Percentiles rank a stretch among this genome's conserved stretches.
These are phyloP conservation scores for Didymosphaeria variabile DNA, from an alignment of 2,329 filamentous ascomycete genomes.

Conservation along the genomic window DNA sequence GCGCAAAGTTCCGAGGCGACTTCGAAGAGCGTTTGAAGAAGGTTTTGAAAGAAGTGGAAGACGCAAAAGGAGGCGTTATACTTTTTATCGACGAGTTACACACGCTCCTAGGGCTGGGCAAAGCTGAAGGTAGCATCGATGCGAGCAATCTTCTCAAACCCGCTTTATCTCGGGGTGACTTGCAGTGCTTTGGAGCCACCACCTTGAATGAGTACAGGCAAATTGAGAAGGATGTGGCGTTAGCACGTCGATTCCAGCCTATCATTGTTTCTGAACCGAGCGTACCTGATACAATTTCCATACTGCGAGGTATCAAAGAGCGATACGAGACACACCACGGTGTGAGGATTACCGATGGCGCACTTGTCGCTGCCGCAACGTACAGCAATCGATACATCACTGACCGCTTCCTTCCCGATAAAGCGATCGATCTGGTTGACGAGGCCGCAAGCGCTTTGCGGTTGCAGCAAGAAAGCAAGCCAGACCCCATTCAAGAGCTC, in stretches of 20 bases:
- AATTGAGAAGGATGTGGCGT: slow-evolving; percentile 95
- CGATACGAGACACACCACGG: slow-evolving; percentile 98
- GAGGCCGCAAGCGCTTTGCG: slow-evolving; percentile 91
- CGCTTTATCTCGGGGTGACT: slow-evolving; percentile 87
- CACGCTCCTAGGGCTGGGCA: slow-evolving; percentile 88
- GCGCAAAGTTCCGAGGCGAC: slow-evolving; percentile 93
- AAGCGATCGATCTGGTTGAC: slow-evolving; percentile 96
- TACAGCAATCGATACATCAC: slow-evolving; percentile 97
- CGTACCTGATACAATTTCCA: slow-evolving; percentile 92
- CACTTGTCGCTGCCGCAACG: slow-evolving; percentile 88
- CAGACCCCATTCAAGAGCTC: slow-evolving; percentile 89
- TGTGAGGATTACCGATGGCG: slow-evolving; percentile 91
- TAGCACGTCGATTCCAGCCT: slow-evolving; percentile 92
- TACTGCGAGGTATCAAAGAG: slow-evolving; percentile 95
- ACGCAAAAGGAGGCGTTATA: slow-evolving; percentile 88
- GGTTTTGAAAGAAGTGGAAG: slow-evolving; percentile 88
- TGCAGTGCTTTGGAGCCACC: slow-evolving; percentile 95
- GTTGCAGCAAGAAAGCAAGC: slow-evolving; percentile 95
- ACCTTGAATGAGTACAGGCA: slow-evolving; percentile 90
- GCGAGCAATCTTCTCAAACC: slow-evolving; percentile 95
- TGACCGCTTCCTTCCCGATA: slow-evolving; percentile 93
- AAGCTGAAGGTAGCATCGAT: slow-evolving; percentile 95
- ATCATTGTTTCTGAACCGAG: slow-evolving; percentile 92
- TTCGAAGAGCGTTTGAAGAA: slow-evolving; percentile 95
- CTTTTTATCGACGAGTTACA: slow-evolving; percentile 96